Evolutionary conservation across 2,329 filamentous ascomycete genomes (phyloP).

Genomic region (Phialemoniopsis sp.): DNA sequence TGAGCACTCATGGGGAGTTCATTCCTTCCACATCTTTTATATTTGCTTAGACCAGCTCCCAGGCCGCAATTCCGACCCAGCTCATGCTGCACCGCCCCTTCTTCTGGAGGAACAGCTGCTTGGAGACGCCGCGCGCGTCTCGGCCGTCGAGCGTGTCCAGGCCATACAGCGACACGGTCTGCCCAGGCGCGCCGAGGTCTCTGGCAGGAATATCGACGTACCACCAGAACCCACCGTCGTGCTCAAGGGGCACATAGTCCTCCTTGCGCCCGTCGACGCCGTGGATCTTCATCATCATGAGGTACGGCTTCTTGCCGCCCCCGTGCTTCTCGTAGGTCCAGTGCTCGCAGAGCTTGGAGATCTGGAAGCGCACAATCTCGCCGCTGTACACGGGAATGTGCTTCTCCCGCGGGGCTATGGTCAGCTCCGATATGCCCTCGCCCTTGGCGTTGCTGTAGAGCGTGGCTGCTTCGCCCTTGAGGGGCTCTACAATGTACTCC

Average conservation of each 20-base stretch:
- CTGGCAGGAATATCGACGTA: constrained; percentile 70
- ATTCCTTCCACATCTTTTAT: too few species aligned
- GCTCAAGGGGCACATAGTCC: constrained; percentile 64
- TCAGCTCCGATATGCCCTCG: constrained; percentile 51
- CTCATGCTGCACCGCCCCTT: constrained; percentile 39
- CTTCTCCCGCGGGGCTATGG: constrained; percentile 57
- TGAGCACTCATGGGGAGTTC: too few species aligned
- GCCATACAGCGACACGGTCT: constrained; percentile 61
- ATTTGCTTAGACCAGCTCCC: constrained; percentile 39
- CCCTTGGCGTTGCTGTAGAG: constrained; percentile 38
- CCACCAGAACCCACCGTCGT: constrained; percentile 73
- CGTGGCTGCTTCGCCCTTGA: constrained; percentile 41
- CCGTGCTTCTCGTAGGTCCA: constrained; percentile 72
- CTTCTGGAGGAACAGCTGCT: constrained; percentile 38
- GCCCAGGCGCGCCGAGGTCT: constrained; percentile 64
- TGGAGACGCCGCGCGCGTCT: constrained; percentile 44
- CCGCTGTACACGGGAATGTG: constrained; percentile 56
- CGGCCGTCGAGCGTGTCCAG: constrained; percentile 43
- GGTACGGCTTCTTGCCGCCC: constrained; percentile 61
- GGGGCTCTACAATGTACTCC: constrained; percentile 69
- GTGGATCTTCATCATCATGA: constrained; percentile 66
- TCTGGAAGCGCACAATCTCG: constrained; percentile 69
- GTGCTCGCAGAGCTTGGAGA: constrained; percentile 75
- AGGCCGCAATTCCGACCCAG: constrained; percentile 39
- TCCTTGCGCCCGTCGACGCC: constrained; percentile 64